Evolutionary conservation across 2,329 filamentous ascomycete genomes (phyloP).

Genomic region (Aureobasidium sp.): DNA sequence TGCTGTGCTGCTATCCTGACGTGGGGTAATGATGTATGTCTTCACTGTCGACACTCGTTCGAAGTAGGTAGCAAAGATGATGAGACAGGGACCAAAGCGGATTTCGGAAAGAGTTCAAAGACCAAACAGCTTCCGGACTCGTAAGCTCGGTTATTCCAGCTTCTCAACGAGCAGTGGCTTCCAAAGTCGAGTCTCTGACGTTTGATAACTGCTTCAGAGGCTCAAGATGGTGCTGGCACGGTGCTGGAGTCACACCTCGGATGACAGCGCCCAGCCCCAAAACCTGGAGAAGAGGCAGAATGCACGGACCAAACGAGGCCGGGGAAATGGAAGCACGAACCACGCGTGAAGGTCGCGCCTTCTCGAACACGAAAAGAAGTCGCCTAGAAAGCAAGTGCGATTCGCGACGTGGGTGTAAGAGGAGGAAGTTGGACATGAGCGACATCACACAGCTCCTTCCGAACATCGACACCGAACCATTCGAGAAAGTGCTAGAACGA

Average conservation of each 20-base stretch:
- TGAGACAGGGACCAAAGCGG: neutral
- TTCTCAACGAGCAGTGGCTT: neutral
- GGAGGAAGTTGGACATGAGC: slow-evolving; percentile 61
- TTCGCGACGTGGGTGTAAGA: slow-evolving; percentile 14
- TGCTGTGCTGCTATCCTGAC: neutral
- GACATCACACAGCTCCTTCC: slow-evolving; percentile 80
- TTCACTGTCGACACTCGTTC: neutral
- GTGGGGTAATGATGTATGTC: neutral
- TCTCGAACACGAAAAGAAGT: neutral
- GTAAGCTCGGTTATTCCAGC: neutral
- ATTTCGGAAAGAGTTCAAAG: neutral
- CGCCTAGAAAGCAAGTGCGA: neutral
- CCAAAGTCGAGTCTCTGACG: neutral
- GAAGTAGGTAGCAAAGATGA: neutral
- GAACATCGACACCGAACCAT: slow-evolving; percentile 62
- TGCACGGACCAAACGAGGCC: neutral
- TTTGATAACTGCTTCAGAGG: neutral
- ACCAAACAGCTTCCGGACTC: neutral
- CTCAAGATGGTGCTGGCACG: neutral
- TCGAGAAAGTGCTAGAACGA: slow-evolving; percentile 65
- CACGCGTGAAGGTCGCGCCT: neutral
- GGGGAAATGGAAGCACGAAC: slow-evolving; percentile 6
- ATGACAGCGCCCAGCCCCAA: neutral
- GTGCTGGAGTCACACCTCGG: neutral
- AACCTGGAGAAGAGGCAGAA: neutral